These are phyloP conservation scores for Trametes elegans DNA, from an alignment of 768 basidiomycete species.

Conservation along the genomic window DNA sequence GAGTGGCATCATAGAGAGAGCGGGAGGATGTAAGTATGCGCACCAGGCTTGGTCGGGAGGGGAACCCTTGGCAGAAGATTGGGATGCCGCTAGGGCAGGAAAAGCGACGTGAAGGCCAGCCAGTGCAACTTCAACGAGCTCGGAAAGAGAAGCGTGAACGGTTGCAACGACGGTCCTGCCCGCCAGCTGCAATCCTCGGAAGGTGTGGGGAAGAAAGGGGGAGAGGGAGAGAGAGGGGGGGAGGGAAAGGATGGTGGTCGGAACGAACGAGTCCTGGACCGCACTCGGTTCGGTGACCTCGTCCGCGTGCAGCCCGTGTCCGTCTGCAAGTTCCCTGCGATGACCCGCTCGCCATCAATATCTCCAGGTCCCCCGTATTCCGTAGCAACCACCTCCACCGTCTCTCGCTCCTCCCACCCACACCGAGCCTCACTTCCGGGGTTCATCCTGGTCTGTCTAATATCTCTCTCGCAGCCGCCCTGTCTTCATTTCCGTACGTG, in stretches of 20 bases:
- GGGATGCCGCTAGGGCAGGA: slow-evolving; percentile 45
- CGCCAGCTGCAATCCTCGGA: slow-evolving; percentile 21
- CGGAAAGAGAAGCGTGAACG: slow-evolving; percentile 12
- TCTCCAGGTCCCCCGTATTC: too few relatives aligned
- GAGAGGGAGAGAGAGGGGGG: slow-evolving; percentile 28
- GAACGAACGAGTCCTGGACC: slow-evolving; percentile 14
- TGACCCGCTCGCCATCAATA: too few relatives aligned
- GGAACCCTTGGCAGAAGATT: slow-evolving; percentile 21
- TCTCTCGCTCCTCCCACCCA: not conserved
- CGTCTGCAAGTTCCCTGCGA: too few relatives aligned
- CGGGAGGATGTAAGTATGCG: not conserved
- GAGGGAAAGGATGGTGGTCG: slow-evolving; percentile 25
- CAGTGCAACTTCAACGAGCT: slow-evolving; percentile 24
- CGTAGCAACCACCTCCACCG: not conserved
- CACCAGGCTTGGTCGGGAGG: slow-evolving; percentile 10
- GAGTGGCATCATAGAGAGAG: slow-evolving; percentile 1
- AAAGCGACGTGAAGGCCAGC: slow-evolving; percentile 26
- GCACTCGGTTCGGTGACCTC: slow-evolving; percentile 5
- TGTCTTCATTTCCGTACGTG: too few relatives aligned
- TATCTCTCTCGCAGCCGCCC: too few relatives aligned
- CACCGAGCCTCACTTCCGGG: not conserved
- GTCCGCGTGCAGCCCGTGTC: not conserved
- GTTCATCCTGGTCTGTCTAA: too few relatives aligned
- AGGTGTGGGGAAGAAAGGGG: slow-evolving; percentile 21
- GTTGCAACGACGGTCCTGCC: slow-evolving; percentile 36